phyloP scores from a whole-genome alignment of 805 yeast species.

The Suhomyces xylopsoci region DNA sequence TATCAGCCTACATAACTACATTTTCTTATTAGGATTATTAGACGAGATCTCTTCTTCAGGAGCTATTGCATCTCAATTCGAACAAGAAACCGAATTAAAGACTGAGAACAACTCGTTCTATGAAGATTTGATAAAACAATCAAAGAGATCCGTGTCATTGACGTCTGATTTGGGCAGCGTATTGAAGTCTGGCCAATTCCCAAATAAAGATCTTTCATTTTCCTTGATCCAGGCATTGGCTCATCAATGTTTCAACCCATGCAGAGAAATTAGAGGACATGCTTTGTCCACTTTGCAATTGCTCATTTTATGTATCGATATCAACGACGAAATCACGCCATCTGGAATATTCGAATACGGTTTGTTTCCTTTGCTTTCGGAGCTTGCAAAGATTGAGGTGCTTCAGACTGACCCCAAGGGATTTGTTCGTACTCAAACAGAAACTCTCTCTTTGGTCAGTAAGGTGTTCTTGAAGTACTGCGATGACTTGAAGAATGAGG shows the following conservation, averaged over 20 bases:
- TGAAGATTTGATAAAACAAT: constrained; percentile 44
- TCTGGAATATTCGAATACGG: constrained; percentile 67
- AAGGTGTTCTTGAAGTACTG: constrained; percentile 45
- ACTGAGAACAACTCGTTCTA: constrained; percentile 24
- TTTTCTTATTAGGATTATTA: constrained; percentile 64
- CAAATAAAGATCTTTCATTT: constrained; percentile 40
- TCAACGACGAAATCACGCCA: constrained; percentile 41
- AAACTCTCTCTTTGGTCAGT: constrained; percentile 64
- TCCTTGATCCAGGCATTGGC: constrained; percentile 80
- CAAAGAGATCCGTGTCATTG: constrained; percentile 59
- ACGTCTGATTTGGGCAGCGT: constrained; percentile 51
- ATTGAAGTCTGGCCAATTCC: constrained; percentile 29
- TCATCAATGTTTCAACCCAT: constrained; percentile 87
- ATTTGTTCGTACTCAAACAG: constrained; percentile 62
- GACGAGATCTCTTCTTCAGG: constrained; percentile 83
- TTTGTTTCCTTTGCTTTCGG: constrained; percentile 67
- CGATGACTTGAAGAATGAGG: constrained; percentile 21
- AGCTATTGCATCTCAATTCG: constrained; percentile 74
- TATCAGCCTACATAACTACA: constrained; percentile 51
- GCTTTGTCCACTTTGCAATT: constrained; percentile 63
- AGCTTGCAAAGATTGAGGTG: constrained; percentile 62
- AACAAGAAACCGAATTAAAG: constrained; percentile 56
- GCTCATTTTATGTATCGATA: constrained; percentile 42
- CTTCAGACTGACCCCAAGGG: constrained; percentile 57
- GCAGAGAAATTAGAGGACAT: constrained; percentile 66